Base-by-base conservation (phyloP, 2,329 filamentous ascomycete species). In the Colletotrichum orbiculare region DNA sequence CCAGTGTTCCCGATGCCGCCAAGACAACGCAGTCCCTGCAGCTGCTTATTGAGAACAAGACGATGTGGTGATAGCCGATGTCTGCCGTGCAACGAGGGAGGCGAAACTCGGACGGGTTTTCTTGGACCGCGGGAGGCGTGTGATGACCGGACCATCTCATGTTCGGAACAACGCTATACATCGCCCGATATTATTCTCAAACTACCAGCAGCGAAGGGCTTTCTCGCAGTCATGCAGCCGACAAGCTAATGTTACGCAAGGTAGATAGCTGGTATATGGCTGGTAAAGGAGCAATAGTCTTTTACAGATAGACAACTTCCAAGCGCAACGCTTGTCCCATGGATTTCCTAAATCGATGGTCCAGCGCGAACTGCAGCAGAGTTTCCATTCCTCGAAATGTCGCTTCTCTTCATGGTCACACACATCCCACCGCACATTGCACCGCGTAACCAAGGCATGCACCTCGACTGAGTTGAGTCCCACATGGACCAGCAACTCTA, bases 91-190 rank as follows among this genome's bases (percentile, higher is more conserved):
- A 25, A 25, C 25, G 4, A 25, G 25, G 25, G 25, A 25, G 25
- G 25, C 25, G 25, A 25, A 25, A 25, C 25, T 25, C 4, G 25
- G 25, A 25, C 25, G 25, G 25, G 25, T 4, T 25, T 25, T 25
- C 25, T 25, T 25, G 25, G 25, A 25, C 25, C 25, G 25, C 25
- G 25, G 25, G 25, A 25, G 25, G 25, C 25, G 25, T 25, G 25
- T 25, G 25, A 25, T 25, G 25, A 25, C 25, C 25, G 25, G 57
- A 61, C 61, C 61, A 48, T 61, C 62, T 50, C 50, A 54, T 55
- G 57, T 46, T 42, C 15, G 33, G 15, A 17, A 49, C 13, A 25
- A 35, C 50, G 41, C n/a, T 38, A 52, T 12, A 37, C 57, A 62
- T 52, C 50, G 37, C 46, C 57, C 52, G 46, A 56, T 41, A 37